These are phyloP conservation scores for Symbiotaphrina buchneri DNA, from an alignment of 495 filamentous ascomycete genomes.

Conservation along the genomic window DNA sequence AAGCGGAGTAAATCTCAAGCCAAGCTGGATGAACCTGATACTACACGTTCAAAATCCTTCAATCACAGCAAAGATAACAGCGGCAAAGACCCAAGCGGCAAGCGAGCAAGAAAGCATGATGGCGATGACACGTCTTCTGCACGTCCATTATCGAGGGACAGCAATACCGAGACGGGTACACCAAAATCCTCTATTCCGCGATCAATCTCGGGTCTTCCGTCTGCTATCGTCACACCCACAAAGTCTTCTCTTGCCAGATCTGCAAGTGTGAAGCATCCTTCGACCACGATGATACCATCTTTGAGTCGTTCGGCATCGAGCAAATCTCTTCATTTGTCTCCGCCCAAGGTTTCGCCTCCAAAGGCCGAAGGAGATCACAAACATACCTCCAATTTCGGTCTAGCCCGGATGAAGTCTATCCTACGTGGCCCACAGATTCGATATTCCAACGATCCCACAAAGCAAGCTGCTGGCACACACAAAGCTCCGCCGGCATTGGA, in stretches of 20 bases:
- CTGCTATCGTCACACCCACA: conserved; percentile 49
- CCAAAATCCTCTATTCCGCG: conserved; percentile 17
- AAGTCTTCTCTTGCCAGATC: conserved; percentile 51
- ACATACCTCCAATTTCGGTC: conserved; percentile 1
- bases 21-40: conserved; percentile 33
- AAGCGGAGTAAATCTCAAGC: conserved; percentile 62
- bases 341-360: conserved; percentile 1
- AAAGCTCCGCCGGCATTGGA: conserved; percentile 22
- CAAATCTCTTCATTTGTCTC: no score
- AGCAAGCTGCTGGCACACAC: conserved; percentile 38
- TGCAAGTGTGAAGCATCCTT: conserved; percentile 31
- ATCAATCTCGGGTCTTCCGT: conserved; percentile 9
- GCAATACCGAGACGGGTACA: conserved; percentile 15
- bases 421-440: conserved; percentile 34
- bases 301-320: conserved; percentile 20
- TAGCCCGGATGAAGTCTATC: conserved; percentile 28
- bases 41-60: not conserved
- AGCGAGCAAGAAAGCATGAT: conserved; percentile 38
- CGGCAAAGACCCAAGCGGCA: conserved; percentile 16
- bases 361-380: conserved; percentile 2
- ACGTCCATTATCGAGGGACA: conserved; percentile 24
- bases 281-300: conserved; percentile 30
- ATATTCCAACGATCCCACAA: conserved; percentile 34
- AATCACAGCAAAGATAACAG: not conserved
- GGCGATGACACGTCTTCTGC: conserved; percentile 34